phyloP scores from a whole-genome alignment of 805 yeast species.

The Saturnispora dispora region DNA sequence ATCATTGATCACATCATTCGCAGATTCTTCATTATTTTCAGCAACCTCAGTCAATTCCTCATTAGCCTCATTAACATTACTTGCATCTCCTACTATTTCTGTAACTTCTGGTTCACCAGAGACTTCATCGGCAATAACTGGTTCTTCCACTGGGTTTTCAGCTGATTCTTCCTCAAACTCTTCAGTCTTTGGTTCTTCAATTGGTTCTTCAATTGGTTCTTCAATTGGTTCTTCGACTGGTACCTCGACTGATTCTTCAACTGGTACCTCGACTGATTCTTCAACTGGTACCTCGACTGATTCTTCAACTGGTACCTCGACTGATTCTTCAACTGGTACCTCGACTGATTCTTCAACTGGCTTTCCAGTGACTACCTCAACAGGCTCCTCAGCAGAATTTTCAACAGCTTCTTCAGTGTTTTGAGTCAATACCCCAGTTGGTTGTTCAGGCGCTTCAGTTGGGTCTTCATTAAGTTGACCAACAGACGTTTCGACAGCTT shows the following conservation, averaged over 20 bases:
- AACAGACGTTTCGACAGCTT: too few species aligned
- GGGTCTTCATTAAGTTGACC: too few species aligned
- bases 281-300: background rate
- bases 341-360: background rate
- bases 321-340: background rate
- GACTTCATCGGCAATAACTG: background rate
- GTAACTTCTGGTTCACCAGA: background rate
- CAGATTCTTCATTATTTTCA: constrained; percentile 9
- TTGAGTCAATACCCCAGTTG: too few species aligned
- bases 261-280: constrained; percentile 13
- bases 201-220: background rate
- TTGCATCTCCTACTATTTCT: too few species aligned
- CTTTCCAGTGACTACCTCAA: background rate
- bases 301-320: background rate
- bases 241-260: background rate
- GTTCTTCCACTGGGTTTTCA: constrained; percentile 2
- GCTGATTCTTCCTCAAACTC: background rate
- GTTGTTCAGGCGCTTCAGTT: too few species aligned
- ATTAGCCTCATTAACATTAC: background rate
- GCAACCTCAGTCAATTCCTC: constrained; percentile 7
- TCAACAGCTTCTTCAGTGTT: background rate
- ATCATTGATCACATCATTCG: background rate
- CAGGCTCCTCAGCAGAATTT: background rate
- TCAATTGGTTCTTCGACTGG: background rate
- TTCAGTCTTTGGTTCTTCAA: background rate